phyloP scores from a whole-genome alignment of 2,329 filamentous ascomycete species.

The Pseudofabraea citricarpa region DNA sequence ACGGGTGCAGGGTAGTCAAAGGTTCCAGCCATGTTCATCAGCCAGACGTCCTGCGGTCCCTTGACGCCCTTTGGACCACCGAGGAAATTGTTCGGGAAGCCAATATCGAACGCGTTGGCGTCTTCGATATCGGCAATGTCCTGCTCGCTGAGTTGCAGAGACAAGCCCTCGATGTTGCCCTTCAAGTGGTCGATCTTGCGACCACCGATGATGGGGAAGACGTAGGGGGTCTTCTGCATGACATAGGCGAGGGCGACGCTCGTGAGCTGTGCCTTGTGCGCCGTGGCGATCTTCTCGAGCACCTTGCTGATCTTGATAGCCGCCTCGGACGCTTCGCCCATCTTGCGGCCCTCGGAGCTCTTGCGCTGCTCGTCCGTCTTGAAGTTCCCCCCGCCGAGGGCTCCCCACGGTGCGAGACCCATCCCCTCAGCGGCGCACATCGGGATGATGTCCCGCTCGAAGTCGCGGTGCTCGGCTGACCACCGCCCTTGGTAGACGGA shows the following conservation, averaged over 20 bases:
- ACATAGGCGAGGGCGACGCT: slow-evolving; percentile 69
- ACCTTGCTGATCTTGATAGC: slow-evolving; percentile 49
- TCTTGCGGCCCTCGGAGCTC: slow-evolving; percentile 30
- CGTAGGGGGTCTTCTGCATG: slow-evolving; percentile 64
- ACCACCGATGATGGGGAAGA: slow-evolving; percentile 70
- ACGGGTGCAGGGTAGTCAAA: slow-evolving; percentile 45
- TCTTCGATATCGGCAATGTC: slow-evolving; percentile 64
- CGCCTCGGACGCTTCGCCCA: slow-evolving; percentile 37
- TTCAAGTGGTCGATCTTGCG: slow-evolving; percentile 66
- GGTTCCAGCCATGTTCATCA: slow-evolving; percentile 35
- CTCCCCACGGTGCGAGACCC: slow-evolving; percentile 52
- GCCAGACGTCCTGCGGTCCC: slow-evolving; percentile 26
- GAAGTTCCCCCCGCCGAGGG: slow-evolving; percentile 44
- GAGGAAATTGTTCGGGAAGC: slow-evolving; percentile 62
- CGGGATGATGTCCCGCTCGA: slow-evolving; percentile 56
- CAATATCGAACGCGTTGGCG: slow-evolving; percentile 56
- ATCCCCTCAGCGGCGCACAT: slow-evolving; percentile 55
- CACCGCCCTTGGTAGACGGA: slow-evolving; percentile 64
- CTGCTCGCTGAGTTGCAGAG: slow-evolving; percentile 50
- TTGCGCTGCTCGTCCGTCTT: slow-evolving; percentile 42
- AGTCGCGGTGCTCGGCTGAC: slow-evolving; percentile 58
- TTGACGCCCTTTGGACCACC: slow-evolving; percentile 35
- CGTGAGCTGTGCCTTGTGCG: slow-evolving; percentile 53
- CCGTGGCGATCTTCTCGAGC: slow-evolving; percentile 54
- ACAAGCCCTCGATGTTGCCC: slow-evolving; percentile 64